Evolutionary conservation across 148 eudicot species (phyloP).

Genomic region (Rhododendron vialii): DNA sequence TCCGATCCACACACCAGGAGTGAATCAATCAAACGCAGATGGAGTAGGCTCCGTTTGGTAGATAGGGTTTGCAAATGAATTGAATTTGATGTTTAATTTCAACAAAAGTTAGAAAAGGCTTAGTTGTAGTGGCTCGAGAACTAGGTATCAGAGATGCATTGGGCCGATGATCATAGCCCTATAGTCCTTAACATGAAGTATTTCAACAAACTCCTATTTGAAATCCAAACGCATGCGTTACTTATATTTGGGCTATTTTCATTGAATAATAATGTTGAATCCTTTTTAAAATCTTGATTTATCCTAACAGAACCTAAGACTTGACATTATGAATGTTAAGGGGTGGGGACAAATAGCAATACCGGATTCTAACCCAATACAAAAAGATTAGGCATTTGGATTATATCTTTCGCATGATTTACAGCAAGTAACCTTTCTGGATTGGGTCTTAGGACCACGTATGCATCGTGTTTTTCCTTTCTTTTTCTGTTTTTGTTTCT

Average conservation of each 20-base stretch:
- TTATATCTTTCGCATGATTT: neutral
- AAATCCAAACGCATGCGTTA: neutral
- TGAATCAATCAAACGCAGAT: too few relatives aligned
- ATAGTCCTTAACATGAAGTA: neutral
- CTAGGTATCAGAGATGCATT: neutral
- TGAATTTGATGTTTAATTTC: neutral
- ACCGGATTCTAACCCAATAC: too few relatives aligned
- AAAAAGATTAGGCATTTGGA: neutral
- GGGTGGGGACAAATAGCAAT: neutral
- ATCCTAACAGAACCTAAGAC: too few relatives aligned
- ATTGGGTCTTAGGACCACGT: neutral
- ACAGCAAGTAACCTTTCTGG: neutral
- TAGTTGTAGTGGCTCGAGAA: neutral
- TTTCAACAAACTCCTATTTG: neutral
- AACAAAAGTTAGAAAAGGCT: neutral
- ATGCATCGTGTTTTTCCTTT: neutral
- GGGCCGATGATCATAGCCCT: neutral
- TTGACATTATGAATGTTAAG: neutral
- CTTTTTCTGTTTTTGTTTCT: neutral
- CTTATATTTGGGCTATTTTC: neutral
- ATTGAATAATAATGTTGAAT: neutral
- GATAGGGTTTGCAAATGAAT: neutral
- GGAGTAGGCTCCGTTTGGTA: neutral
- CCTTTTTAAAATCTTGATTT: neutral
- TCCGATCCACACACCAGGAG: too few relatives aligned